Evolutionary conservation across 192 early-diverging fungal genomes (phyloP).

Genomic region (Gigaspora rosea): DNA sequence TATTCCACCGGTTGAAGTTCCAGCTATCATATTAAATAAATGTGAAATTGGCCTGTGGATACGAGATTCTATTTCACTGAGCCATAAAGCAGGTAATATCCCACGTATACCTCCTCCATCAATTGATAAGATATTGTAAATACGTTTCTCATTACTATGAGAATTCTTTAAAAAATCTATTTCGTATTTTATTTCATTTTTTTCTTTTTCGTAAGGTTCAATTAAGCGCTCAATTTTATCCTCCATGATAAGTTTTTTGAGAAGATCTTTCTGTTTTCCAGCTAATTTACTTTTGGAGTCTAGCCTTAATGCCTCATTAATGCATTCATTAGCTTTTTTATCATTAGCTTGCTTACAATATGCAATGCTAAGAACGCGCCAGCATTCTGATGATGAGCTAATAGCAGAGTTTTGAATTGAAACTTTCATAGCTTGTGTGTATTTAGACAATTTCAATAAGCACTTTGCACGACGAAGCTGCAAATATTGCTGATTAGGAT

Average conservation of each 20-base stretch:
- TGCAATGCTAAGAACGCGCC: not conserved
- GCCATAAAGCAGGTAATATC: slow-evolving; percentile 16
- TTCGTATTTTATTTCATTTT: no score
- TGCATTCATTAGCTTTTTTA: not conserved
- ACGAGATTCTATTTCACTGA: not conserved
- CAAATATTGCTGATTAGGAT: no score
- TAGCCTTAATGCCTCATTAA: not conserved
- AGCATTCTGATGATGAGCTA: no score
- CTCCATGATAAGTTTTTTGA: no score
- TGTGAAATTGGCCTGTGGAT: not conserved
- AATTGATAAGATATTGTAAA: not conserved
- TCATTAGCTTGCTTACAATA: not conserved
- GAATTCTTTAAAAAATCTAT: no score
- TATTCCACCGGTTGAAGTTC: not conserved
- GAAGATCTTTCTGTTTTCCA: no score
- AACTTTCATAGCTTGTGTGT: no score
- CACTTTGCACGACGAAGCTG: no score
- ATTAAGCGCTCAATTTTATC: no score
- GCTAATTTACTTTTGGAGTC: not conserved
- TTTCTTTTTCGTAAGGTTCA: no score
- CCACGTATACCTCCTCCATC: not conserved
- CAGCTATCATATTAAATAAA: slow-evolving; percentile 11
- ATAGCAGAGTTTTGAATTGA: no score
- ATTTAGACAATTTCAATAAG: no score
- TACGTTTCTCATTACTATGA: not conserved